Evolutionary conservation across 306 rosid genomes (phyloP), one percentile per base, ranked within the genome.

Genomic region (Vicia sativa): DNA sequence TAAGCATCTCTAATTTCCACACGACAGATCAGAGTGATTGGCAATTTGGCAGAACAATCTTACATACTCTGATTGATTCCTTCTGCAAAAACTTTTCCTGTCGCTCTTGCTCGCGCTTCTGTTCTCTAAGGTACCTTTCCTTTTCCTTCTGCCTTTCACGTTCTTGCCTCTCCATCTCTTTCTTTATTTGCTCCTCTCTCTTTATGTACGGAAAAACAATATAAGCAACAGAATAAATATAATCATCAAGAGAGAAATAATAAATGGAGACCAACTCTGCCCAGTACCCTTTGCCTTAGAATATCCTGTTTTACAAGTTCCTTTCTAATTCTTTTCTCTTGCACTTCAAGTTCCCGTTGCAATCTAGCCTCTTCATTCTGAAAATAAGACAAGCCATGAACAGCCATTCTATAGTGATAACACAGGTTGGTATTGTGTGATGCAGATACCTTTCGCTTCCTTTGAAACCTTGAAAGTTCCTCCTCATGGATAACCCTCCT

Each of bases 61-160:
- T 65, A 68, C 89, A 69, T 80, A 89, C 96, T 79, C 84, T 79
- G 39, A 89, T 74, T 34, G 87, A 83, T 79, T 87, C 93, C 77
- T 87, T 90, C 57, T 41, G 89, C 82, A 90, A 81, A 74, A 85
- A 45, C 81, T 82, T 89, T 69, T 90, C 91, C 70, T 75, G 83
- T 28, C 87, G 79, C 70, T 80, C 86, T 44, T 71, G 77, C 73
- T 90, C 96, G 43, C 93, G 91, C 81, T 81, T 83, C 58, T 83
- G 93, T 76, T 89, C 91, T 77, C 91, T 85, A 65, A 77, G 79
- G 75, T 26, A 65, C 64, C 87, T 87, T 73, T 90, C 93, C 78
- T 89, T 87, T 78, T 90, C 96, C 77, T 82, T 90, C 71, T 50
- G 79, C 85, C 87, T 85, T 70, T 87, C 96, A 70, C 91, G 89